Conservation (phyloP, 441 rosid species). For the Brassica hybrid region DNA sequence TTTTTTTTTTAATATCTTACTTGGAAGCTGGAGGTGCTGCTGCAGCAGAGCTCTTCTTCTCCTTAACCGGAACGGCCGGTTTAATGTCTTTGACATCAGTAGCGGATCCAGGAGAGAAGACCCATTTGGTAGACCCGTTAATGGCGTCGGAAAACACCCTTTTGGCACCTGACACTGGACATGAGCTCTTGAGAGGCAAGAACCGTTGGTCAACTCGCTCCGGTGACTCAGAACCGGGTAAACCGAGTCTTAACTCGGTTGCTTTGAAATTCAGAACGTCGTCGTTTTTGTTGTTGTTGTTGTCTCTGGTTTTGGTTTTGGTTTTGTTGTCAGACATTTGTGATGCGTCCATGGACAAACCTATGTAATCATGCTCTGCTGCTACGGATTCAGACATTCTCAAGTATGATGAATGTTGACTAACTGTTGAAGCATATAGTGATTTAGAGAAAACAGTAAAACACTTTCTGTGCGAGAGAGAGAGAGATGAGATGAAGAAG, state of each 20-base stretch:
- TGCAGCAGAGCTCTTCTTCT: constrained; percentile 61
- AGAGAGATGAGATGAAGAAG: neutral
- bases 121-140: constrained; percentile 60
- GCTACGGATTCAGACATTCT: constrained; percentile 49
- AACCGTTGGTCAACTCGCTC: constrained; percentile 52
- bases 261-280: constrained; percentile 60
- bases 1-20: too few relatives aligned
- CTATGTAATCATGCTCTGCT: constrained; percentile 66
- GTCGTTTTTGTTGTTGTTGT: constrained; percentile 15
- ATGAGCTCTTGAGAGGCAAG: constrained; percentile 50
- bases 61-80: constrained; percentile 45
- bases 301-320: constrained; percentile 37
- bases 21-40: constrained; percentile 67
- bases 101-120: constrained; percentile 54
- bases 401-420: neutral
- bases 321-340: constrained; percentile 46
- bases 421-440: constrained; percentile 34
- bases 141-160: constrained; percentile 73
- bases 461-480: neutral
- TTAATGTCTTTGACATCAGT: constrained; percentile 56
- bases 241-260: constrained; percentile 82
- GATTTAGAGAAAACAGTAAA: constrained; percentile 20
- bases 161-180: constrained; percentile 58
- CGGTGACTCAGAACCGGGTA: constrained; percentile 79
- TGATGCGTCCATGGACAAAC: constrained; percentile 58